phyloP scores from a whole-genome alignment of 2,329 filamentous ascomycete species.

The Pseudogymnoascus sp. region DNA sequence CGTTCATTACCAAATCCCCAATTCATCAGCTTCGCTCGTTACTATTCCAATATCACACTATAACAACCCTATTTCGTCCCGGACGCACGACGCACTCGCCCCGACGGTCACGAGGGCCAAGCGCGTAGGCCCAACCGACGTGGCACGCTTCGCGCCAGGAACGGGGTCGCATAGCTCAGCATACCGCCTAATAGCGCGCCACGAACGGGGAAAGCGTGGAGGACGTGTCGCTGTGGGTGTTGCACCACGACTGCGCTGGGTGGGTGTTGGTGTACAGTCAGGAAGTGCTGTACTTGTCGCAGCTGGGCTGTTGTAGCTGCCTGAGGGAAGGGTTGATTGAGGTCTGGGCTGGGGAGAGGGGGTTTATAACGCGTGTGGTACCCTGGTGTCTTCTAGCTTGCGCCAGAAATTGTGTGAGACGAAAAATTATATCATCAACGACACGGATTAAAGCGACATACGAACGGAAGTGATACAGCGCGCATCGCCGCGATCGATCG shows the following conservation, averaged over 20 bases:
- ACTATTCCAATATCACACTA: neutral
- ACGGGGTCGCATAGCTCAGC: neutral
- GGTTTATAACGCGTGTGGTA: constrained; percentile 1
- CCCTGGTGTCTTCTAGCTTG: neutral
- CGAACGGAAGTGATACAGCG: neutral
- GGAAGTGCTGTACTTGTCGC: neutral
- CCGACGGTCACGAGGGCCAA: neutral
- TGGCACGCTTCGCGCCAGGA: neutral
- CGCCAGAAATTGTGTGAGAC: no score
- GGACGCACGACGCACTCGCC: neutral
- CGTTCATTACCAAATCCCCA: neutral
- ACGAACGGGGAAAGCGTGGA: neutral
- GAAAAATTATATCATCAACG: no score
- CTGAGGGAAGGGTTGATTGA: neutral
- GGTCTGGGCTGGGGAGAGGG: neutral
- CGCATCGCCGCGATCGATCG: neutral
- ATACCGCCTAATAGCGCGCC: neutral
- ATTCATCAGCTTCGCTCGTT: neutral
- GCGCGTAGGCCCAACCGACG: neutral
- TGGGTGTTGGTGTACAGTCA: neutral
- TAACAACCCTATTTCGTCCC: neutral
- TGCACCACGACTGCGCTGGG: neutral
- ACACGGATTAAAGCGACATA: neutral
- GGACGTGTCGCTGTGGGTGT: constrained; percentile 5
- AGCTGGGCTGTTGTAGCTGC: neutral